These are phyloP conservation scores for Diaporthe australafricana DNA, from an alignment of 2,329 filamentous ascomycete species.

Conservation along the genomic window DNA sequence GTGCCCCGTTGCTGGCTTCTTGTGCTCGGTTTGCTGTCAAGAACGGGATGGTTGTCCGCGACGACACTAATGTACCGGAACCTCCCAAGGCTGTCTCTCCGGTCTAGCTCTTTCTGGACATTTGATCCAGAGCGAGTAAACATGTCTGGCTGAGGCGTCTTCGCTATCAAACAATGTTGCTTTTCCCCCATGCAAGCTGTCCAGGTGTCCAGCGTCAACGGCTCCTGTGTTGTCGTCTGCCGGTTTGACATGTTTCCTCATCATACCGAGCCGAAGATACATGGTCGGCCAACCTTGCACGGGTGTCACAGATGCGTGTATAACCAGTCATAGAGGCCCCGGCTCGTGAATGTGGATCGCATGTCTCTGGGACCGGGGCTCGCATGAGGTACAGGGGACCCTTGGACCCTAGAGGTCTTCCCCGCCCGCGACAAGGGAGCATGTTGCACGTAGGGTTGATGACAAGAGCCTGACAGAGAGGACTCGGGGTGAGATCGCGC, in stretches of 20 bases:
- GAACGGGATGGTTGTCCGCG: slow-evolving; percentile 21
- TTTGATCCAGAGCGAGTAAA: slow-evolving; percentile 11
- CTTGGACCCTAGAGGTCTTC: slow-evolving; percentile 15
- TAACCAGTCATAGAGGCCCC: slow-evolving; percentile 8
- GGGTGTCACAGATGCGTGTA: slow-evolving; percentile 10
- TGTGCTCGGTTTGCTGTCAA: slow-evolving; percentile 33
- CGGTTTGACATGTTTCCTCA: slow-evolving; percentile 3
- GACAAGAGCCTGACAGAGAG: slow-evolving; percentile 12
- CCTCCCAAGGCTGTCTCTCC: slow-evolving; percentile 6
- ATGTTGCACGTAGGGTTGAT: slow-evolving; percentile 25
- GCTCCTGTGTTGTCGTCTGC: background rate
- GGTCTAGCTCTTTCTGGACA: slow-evolving; percentile 12
- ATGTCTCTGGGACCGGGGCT: slow-evolving; percentile 14
- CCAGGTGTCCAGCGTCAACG: background rate
- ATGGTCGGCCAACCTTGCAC: slow-evolving; percentile 1
- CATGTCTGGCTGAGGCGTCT: background rate
- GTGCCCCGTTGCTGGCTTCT: slow-evolving; percentile 29
- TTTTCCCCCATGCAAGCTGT: background rate
- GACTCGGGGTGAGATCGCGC: slow-evolving; percentile 22
- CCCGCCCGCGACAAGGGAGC: slow-evolving; percentile 19
- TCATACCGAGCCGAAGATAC: background rate
- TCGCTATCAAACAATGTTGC: background rate
- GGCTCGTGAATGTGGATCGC: slow-evolving; percentile 13
- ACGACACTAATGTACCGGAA: slow-evolving; percentile 7
- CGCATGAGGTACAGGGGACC: slow-evolving; percentile 14